Base-by-base conservation (phyloP, 768 basidiomycete genomes). In the Tricholoma furcatifolium region DNA sequence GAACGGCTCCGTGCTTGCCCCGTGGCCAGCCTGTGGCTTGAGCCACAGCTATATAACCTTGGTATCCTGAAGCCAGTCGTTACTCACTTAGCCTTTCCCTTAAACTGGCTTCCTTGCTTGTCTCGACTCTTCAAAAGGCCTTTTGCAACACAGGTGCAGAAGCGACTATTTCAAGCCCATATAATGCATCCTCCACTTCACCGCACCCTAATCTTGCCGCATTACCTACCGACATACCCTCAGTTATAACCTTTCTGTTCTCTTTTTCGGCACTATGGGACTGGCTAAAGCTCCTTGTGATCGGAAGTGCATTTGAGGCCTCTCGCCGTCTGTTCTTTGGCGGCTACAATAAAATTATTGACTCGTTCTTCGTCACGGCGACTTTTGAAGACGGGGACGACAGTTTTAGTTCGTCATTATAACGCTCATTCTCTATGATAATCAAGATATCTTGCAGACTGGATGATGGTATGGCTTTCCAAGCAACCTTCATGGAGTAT, bases 381-480 rank as follows among this genome's bases (percentile, higher is more conserved):
- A 66, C 68, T 30, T 82, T 85, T 48, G 74, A 77, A 1, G 73
- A 79, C 2, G 63, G 70, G 0, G 82, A 65, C 50, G 44, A 60
- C n/a, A 67, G 67, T 48, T 69, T 67, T 27, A 51, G 67, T 65
- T 46, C 21, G 54, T 35, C 34, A 10, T 15, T 53, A 2, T 32
- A 35, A n/a, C 2, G 38, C 6, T 23, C 5, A 6, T 48, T 14
- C 2, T 15, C 8, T n/a, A 14, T 32, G 4, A 47, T 9, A 8
- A 27, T 7, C 7, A 27, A 27, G 4, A 7, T 12, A 21, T 44
- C 23, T n/a, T 32, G 35, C 31, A 83, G 81, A 72, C 7, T 86
- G 83, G 84, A 73, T 85, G 54, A 70, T 84, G 69, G 67, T 72
- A 35, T 85, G 83, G 82, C 57, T 85, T 0, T 77, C 81, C 18